phyloP scores from a whole-genome alignment of 441 rosid species.

The Gossypium schwendimanii region DNA sequence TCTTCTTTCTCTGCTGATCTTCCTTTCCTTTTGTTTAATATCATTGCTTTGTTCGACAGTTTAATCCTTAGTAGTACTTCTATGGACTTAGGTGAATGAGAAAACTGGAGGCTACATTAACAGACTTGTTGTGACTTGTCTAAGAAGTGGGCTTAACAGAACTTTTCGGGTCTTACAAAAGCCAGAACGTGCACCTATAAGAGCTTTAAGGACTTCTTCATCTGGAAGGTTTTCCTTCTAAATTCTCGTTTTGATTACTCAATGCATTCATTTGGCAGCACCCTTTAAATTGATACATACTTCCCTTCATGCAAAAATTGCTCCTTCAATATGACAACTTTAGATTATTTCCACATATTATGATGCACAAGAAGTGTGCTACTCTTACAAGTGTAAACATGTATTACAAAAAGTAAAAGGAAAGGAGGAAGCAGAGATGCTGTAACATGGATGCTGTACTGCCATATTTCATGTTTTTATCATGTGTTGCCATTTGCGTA shows the following conservation, averaged over 20 bases:
- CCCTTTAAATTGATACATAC: background rate
- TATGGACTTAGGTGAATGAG: conserved; percentile 66
- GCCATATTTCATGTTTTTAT: background rate
- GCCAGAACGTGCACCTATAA: conserved; percentile 91
- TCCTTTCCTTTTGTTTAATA: conserved; percentile 4
- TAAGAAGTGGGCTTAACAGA: conserved; percentile 88
- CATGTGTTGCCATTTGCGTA: background rate
- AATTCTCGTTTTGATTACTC: conserved; percentile 8
- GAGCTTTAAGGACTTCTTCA: conserved; percentile 91
- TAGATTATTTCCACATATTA: background rate
- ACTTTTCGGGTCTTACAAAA: conserved; percentile 86
- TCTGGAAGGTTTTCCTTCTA: conserved; percentile 75
- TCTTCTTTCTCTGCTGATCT: background rate
- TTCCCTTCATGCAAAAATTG: background rate
- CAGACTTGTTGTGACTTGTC: conserved; percentile 82
- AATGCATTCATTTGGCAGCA: background rate
- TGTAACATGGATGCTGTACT: background rate
- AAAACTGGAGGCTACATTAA: conserved; percentile 89
- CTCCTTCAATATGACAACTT: background rate
- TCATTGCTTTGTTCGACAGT: conserved; percentile 10
- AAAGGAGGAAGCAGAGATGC: background rate
- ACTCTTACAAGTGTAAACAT: background rate
- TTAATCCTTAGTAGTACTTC: conserved; percentile 6
- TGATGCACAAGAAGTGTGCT: background rate
- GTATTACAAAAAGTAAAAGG: background rate